These are phyloP conservation scores for Phylloporus sp. DNA, from an alignment of 1,284 basidiomycete genomes.

Conservation along the genomic window DNA sequence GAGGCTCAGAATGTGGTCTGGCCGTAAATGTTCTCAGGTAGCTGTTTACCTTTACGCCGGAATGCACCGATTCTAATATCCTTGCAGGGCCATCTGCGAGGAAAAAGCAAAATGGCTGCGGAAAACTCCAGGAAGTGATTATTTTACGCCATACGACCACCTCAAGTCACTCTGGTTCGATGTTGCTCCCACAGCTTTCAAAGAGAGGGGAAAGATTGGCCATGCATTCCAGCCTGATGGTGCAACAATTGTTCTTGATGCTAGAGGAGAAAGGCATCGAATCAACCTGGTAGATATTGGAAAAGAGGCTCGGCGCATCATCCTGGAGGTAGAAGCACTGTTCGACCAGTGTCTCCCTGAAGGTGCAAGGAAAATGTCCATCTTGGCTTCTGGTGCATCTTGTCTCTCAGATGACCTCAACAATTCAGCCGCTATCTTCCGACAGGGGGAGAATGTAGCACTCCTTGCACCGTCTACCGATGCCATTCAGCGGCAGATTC, in stretches of 20 bases:
- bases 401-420: no score
- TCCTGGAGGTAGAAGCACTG: background rate
- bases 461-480: no score
- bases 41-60: no score
- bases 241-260: background rate
- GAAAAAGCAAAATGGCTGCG: conserved; percentile 11
- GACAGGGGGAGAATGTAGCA: no score
- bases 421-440: no score
- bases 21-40: no score
- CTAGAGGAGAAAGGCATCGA: background rate
- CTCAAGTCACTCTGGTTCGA: conserved; percentile 10
- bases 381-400: no score
- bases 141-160: conserved; percentile 9
- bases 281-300: conserved; percentile 4
- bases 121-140: background rate
- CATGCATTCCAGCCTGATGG: conserved; percentile 9
- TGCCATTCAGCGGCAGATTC: no score
- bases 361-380: background rate
- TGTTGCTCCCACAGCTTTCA: conserved; percentile 1
- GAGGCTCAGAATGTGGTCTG: no score
- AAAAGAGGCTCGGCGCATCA: conserved; percentile 1
- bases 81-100: background rate
- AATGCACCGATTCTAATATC: no score
- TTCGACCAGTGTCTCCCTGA: background rate
- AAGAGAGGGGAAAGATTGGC: conserved; percentile 4